These are phyloP conservation scores for Hypoxylon rubiginosum DNA, from an alignment of 2,329 filamentous ascomycete genomes.

Conservation along the genomic window DNA sequence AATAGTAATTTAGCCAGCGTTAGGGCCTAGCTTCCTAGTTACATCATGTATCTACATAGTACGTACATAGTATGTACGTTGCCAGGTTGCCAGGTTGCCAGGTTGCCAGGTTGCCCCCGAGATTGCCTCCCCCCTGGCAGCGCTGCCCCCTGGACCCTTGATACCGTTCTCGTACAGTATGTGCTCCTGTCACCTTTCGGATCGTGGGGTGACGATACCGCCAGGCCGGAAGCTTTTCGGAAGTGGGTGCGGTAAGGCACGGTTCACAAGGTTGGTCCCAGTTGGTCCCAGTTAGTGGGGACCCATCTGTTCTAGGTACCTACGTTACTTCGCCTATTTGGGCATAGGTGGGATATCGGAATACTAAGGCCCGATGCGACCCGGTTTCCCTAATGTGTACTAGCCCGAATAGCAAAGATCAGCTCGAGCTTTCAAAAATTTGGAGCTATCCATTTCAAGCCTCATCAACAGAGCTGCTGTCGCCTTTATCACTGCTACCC, in stretches of 20 bases:
- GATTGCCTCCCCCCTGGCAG: not conserved
- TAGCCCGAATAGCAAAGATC: not conserved
- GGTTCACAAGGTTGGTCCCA: conserved; percentile 13
- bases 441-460: conserved; percentile 4
- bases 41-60: conserved; percentile 9
- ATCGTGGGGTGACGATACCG: conserved; percentile 35
- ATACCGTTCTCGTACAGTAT: conserved; percentile 23
- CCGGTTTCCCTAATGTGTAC: conserved; percentile 17
- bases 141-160: conserved; percentile 1
- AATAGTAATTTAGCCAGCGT: conserved; percentile 33
- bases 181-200: conserved; percentile 11
- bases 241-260: conserved; percentile 26
- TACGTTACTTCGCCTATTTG: not conserved
- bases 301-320: not conserved
- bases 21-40: not conserved
- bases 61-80: not conserved
- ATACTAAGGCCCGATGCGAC: conserved; percentile 16
- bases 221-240: conserved; percentile 26
- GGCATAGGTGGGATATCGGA: conserved; percentile 12
- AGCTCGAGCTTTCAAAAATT: conserved; percentile 19
- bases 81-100: too few relatives aligned
- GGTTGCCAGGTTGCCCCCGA: not conserved
- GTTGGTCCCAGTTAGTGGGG: not conserved
- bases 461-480: not conserved
- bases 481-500: not conserved